Evolutionary conservation across 164 flowering plant genomes (phyloP).

Genomic region (Warburgia ugandensis): DNA sequence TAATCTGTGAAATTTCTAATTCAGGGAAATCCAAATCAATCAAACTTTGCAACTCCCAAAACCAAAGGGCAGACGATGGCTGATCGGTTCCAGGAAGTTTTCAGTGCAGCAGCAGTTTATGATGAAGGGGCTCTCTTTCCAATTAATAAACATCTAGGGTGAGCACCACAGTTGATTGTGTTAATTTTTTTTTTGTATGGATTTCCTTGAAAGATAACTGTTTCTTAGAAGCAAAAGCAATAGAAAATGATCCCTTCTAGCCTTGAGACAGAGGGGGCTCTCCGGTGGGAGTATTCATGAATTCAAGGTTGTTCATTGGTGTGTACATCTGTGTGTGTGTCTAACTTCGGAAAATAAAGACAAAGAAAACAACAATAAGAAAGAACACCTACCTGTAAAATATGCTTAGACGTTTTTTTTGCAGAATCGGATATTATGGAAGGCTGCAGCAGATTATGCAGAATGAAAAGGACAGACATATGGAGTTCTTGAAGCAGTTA

Average conservation of each 20-base stretch:
- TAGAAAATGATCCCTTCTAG: too few species aligned
- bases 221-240: too few species aligned
- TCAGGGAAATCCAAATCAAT: slow-evolving; percentile 29
- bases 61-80: slow-evolving; percentile 40
- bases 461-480: slow-evolving; percentile 50
- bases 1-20: neutral
- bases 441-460: slow-evolving; percentile 69
- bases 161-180: slow-evolving; percentile 5
- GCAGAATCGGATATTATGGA: slow-evolving; percentile 48
- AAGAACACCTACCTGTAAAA: neutral
- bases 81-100: slow-evolving; percentile 59
- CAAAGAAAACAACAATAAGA: too few species aligned
- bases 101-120: slow-evolving; percentile 32
- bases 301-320: too few species aligned
- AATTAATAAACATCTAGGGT: slow-evolving; percentile 38
- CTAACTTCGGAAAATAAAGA: too few species aligned
- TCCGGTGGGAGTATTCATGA: too few species aligned
- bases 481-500: slow-evolving; percentile 34
- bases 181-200: neutral
- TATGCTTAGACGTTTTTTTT: slow-evolving; percentile 11
- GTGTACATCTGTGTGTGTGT: too few species aligned
- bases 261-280: too few species aligned
- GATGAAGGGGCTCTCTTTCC: slow-evolving; percentile 19
- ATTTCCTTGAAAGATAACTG: too few species aligned
- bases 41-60: slow-evolving; percentile 17